Conservation (phyloP, 1,284 basidiomycete genomes). For the Pisolithus thermaeus region DNA sequence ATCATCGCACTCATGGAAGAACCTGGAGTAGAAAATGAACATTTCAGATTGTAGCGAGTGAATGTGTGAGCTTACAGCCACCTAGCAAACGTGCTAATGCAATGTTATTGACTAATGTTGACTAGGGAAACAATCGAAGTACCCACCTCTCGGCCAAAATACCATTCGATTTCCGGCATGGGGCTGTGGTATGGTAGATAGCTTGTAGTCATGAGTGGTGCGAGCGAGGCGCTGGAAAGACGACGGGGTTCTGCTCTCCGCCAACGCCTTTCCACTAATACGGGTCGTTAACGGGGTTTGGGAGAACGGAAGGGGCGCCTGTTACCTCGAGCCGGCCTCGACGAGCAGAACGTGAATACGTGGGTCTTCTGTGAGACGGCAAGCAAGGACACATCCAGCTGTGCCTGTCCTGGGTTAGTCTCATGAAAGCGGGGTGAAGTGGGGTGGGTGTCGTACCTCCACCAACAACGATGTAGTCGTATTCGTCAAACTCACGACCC, state of each 20-base stretch:
- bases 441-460: slow-evolving; percentile 40
- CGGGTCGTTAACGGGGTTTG: not conserved
- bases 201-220: slow-evolving; percentile 40
- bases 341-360: slow-evolving; percentile 52
- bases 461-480: slow-evolving; percentile 59
- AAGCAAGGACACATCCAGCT: slow-evolving; percentile 62
- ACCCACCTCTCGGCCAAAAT: slow-evolving; percentile 60
- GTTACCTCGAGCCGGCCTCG: slow-evolving; percentile 60
- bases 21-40: slow-evolving; percentile 31
- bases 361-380: slow-evolving; percentile 57
- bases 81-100: slow-evolving; percentile 56
- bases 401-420: slow-evolving; percentile 44
- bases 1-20: slow-evolving; percentile 65
- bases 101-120: not conserved
- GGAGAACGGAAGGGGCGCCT: too few relatives aligned
- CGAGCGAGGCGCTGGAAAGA: slow-evolving; percentile 36
- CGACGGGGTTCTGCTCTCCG: slow-evolving; percentile 38
- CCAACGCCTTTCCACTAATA: slow-evolving; percentile 26
- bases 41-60: not conserved
- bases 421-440: not conserved
- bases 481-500: slow-evolving; percentile 31
- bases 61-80: slow-evolving; percentile 47
- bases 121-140: not conserved
- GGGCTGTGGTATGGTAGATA: slow-evolving; percentile 52
- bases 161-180: slow-evolving; percentile 39